A percentile compares a stretch with the other conserved stretches of the same genome.
phyloP scores from a whole-genome alignment of 208 protist genomes.

The Crithidia acanthocephali region DNA sequence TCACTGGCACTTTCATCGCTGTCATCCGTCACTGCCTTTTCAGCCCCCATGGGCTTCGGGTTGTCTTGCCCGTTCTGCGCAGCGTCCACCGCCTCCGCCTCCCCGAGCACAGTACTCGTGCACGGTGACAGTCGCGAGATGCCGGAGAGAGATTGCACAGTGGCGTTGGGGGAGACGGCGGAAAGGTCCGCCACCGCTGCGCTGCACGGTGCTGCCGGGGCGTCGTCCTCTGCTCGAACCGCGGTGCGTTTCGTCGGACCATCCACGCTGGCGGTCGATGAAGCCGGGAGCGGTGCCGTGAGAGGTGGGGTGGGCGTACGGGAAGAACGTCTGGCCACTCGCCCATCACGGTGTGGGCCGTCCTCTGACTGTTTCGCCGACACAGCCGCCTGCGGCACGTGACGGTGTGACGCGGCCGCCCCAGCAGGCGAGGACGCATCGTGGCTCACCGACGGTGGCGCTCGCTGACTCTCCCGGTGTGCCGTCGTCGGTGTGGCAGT shows the following conservation, averaged over 20 bases:
- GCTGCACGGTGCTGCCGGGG: not conserved
- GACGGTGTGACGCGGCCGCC: no score
- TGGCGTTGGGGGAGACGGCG: constrained; percentile 24
- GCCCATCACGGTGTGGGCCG: no score
- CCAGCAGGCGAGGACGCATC: no score
- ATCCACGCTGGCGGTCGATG: not conserved
- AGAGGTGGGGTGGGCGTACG: not conserved
- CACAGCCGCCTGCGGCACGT: not conserved
- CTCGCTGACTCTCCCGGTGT: no score
- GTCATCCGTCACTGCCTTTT: not conserved
- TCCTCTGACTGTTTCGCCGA: no score
- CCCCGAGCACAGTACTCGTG: constrained; percentile 48
- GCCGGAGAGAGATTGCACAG: constrained; percentile 72
- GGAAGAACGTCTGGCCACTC: no score
- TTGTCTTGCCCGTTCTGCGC: no score
- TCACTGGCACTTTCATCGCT: not conserved
- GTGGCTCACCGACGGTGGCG: no score
- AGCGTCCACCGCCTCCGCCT: constrained; percentile 22
- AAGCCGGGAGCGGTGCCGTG: not conserved
- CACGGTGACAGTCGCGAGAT: constrained; percentile 70
- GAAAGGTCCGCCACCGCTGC: constrained; percentile 1
- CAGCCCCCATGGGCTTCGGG: not conserved
- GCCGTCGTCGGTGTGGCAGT: not conserved
- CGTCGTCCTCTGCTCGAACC: not conserved
- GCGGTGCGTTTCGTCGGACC: not conserved